Evolutionary conservation across 345 rosid genomes (phyloP).

Genomic region (Tarenaya hassleriana): DNA sequence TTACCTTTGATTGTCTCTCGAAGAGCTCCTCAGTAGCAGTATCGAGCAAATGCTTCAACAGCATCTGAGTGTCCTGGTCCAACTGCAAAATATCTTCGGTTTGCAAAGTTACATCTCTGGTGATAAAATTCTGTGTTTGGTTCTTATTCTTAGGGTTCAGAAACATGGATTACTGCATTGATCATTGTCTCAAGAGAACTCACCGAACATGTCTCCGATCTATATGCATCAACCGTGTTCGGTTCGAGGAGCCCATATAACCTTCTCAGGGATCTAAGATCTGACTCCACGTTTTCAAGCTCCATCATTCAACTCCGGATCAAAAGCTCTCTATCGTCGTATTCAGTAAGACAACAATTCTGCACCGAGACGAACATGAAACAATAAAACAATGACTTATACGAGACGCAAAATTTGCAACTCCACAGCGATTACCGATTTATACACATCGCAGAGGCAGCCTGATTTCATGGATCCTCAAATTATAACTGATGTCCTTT

Average conservation of each 20-base stretch:
- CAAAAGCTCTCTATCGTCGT: too few species aligned
- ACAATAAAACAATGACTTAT: too few species aligned
- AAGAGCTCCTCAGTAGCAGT: conserved; percentile 34
- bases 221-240: conserved; percentile 14
- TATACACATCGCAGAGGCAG: too few species aligned
- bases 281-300: conserved; percentile 27
- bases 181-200: conserved; percentile 14
- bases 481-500: too few species aligned
- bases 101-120: too few species aligned
- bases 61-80: conserved; percentile 32
- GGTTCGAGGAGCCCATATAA: conserved; percentile 34
- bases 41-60: conserved; percentile 49
- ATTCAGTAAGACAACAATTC: too few species aligned
- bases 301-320: conserved; percentile 24
- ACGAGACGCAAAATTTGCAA: too few species aligned
- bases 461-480: too few species aligned
- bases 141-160: not conserved
- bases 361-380: too few species aligned
- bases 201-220: conserved; percentile 24
- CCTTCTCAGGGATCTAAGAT: conserved; percentile 45
- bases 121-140: too few species aligned
- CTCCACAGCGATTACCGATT: too few species aligned
- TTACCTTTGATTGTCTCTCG: conserved; percentile 34
- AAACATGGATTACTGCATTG: not conserved
- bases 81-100: conserved; percentile 30